Conservation (phyloP, 2,329 filamentous ascomycete species). For the Dryadomyces quercus-mongolicae region DNA sequence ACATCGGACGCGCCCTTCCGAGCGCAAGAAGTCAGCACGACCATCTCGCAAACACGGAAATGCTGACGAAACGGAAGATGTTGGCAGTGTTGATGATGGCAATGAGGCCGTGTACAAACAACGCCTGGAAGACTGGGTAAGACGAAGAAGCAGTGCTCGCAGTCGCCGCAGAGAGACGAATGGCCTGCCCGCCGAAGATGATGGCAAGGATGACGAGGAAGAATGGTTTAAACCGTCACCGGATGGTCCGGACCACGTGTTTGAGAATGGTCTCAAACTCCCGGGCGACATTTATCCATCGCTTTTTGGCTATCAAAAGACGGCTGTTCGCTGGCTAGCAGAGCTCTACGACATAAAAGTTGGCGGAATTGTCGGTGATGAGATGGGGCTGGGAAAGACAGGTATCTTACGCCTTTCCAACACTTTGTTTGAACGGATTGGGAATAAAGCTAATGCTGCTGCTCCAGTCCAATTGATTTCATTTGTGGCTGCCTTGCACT, state of each 20-base stretch:
- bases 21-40: constrained; percentile 18
- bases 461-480: constrained; percentile 45
- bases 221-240: constrained; percentile 86
- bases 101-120: constrained; percentile 70
- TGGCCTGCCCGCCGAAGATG: constrained; percentile 22
- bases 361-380: constrained; percentile 89
- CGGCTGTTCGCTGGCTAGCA: constrained; percentile 90
- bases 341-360: constrained; percentile 83
- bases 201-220: constrained; percentile 27
- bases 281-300: constrained; percentile 90
- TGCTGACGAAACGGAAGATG: constrained; percentile 28
- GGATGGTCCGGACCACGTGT: constrained; percentile 60
- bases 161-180: constrained; percentile 21
- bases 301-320: constrained; percentile 94
- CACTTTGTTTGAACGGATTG: not conserved
- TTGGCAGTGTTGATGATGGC: constrained; percentile 68
- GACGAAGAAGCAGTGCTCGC: constrained; percentile 30
- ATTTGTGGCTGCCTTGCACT: constrained; percentile 82
- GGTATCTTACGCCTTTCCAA: constrained; percentile 12
- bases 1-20: constrained; percentile 8
- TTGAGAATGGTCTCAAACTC: constrained; percentile 65
- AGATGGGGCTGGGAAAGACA: constrained; percentile 98
- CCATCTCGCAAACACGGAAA: constrained; percentile 5
- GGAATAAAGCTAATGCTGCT: constrained; percentile 50
- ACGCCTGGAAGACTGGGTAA: constrained; percentile 65